A percentile compares a stretch with the other conserved stretches of the same genome.
Evolutionary conservation across 1,139 yeast genomes (phyloP).

Genomic region (Hemisphaericaspora xylofermentans): DNA sequence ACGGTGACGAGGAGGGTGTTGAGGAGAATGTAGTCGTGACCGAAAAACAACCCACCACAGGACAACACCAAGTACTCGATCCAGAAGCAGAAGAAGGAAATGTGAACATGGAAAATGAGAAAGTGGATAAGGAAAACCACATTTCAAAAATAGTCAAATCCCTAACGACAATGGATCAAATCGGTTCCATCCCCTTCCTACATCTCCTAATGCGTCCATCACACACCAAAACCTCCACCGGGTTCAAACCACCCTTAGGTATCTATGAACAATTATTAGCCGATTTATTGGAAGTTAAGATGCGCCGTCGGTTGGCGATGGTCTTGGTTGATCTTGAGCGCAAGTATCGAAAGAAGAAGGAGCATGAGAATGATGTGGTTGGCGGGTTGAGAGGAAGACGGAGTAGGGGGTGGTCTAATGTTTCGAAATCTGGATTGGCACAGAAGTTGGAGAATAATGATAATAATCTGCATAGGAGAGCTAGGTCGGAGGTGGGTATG

Average conservation of each 20-base stretch:
- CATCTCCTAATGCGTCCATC: conserved; percentile 47
- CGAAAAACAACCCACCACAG: no score
- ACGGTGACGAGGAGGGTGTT: conserved; percentile 17
- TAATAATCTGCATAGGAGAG: background rate
- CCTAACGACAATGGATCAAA: conserved; percentile 37
- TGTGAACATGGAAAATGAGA: no score
- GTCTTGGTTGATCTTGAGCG: conserved; percentile 32
- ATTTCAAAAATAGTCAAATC: conserved; percentile 15
- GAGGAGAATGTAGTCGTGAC: no score
- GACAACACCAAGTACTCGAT: no score
- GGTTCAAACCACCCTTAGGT: conserved; percentile 43
- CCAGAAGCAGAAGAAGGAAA: no score
- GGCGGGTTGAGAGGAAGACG: conserved; percentile 28
- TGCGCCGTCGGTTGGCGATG: conserved; percentile 26
- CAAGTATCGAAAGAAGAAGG: conserved; percentile 28
- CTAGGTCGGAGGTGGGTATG: no score
- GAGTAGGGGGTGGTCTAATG: no score
- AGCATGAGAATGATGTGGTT: conserved; percentile 29
- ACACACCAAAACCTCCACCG: conserved; percentile 32
- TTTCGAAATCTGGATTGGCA: no score
- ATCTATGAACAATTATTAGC: conserved; percentile 27
- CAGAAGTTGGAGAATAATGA: no score
- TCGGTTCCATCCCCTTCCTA: conserved; percentile 42
- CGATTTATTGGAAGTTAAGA: conserved; percentile 29
- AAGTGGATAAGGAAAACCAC: no score